Conservation (phyloP, 2,329 filamentous ascomycete genomes). For the Ascochyta koolunga region DNA sequence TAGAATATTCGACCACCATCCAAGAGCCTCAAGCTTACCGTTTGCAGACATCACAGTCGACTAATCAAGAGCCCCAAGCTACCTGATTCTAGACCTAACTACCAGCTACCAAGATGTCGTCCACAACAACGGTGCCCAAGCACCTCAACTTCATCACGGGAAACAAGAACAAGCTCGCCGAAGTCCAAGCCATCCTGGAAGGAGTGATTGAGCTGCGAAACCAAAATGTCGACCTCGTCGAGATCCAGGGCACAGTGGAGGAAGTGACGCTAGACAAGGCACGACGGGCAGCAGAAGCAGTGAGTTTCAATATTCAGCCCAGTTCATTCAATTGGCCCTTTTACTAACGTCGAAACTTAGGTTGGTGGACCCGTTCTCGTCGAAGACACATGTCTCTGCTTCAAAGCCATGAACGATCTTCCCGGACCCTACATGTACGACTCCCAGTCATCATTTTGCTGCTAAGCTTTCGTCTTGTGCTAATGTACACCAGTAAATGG, state of each 20-base stretch:
- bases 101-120: slow-evolving; percentile 16
- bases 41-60: slow-evolving; percentile 5
- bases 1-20: background rate
- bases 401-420: slow-evolving; percentile 86
- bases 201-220: slow-evolving; percentile 73
- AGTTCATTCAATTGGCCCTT: background rate
- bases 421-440: slow-evolving; percentile 92
- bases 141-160: slow-evolving; percentile 92
- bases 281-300: slow-evolving; percentile 76
- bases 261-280: slow-evolving; percentile 92
- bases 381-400: slow-evolving; percentile 94
- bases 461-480: background rate
- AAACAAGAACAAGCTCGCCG: slow-evolving; percentile 90
- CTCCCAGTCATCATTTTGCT: background rate
- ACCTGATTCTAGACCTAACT: background rate
- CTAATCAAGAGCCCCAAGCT: slow-evolving; percentile 1
- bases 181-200: slow-evolving; percentile 85
- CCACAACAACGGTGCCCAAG: slow-evolving; percentile 42
- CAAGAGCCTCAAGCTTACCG: background rate
- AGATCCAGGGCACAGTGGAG: slow-evolving; percentile 91
- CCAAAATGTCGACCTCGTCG: slow-evolving; percentile 78
- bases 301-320: slow-evolving; percentile 51
- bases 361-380: slow-evolving; percentile 87
- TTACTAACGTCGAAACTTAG: slow-evolving; percentile 52
- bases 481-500: slow-evolving; percentile 74